Base-by-base conservation (phyloP, 2,329 filamentous ascomycete species). In the Eutypa lata region DNA sequence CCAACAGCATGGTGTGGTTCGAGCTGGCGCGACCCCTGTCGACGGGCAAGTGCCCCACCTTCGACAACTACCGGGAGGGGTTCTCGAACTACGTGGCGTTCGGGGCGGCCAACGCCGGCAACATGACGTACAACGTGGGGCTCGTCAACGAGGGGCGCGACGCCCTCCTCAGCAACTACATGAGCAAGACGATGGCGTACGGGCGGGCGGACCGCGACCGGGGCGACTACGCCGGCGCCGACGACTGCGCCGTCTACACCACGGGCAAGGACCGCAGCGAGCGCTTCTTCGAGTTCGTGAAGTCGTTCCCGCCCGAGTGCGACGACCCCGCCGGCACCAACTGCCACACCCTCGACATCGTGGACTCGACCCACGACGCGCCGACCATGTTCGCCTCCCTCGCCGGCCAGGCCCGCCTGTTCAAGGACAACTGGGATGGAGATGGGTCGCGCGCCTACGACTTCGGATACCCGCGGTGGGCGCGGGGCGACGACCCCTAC, bases 261-360 rank as follows among this genome's bases (percentile, higher is more conserved):
- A 51, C 49, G 7, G 54, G 54, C 26, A 47, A 45, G 24, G 47
- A 51, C 44, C 48, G 54, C 11, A 47, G 52, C 44, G 54, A 57
- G 47, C 52, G 54, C 4, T 57, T 57, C 37, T 57, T 54, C 31
- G 47, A 54, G 24, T 57, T 57, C 38, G 49, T 57, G 14, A 31
- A 45, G 26, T 18, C 18, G 5, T 57, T 54, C 37, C 54, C 54
- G 10, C 42, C 47, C 3, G 28, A 22, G 14, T 57, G 54, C 42
- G 7, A 22, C 7, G 28, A 48, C 28, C 49, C 45, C 18, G 49
- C 52, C 3, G 49, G 24, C 26, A 8, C 10, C 42, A 24, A 24
- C 42, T 57, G 54, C 24, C 21, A 50, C 19, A 57, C 54, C 4
- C 33, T 57, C 13, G 54, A 57, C 35, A 26, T 52, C 33, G 52